phyloP scores from a whole-genome alignment of 2,329 filamentous ascomycete genomes.

The Chalaropsis thielavioides region DNA sequence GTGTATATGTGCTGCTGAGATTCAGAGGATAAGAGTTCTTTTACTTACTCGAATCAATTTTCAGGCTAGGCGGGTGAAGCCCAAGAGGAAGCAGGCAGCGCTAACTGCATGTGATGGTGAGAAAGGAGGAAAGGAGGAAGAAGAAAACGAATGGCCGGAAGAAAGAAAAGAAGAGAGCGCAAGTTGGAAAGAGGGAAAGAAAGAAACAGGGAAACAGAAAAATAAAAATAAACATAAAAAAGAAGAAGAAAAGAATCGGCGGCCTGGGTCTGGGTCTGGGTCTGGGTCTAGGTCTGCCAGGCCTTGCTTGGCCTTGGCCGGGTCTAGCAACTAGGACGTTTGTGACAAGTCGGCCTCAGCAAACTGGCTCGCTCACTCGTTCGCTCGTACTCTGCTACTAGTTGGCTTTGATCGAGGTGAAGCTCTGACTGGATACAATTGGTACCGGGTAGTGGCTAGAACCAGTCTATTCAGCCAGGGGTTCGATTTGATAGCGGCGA shows the following conservation, averaged over 20 bases:
- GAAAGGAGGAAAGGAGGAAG: not conserved
- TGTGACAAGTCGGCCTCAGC: not conserved
- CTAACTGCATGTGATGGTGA: not conserved
- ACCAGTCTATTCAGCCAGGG: not conserved
- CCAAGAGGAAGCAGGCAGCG: not conserved
- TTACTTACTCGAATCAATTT: constrained; percentile 1
- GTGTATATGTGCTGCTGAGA: not conserved
- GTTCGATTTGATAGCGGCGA: not conserved
- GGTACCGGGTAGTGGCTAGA: not conserved
- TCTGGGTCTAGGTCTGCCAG: not conserved
- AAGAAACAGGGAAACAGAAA: not conserved
- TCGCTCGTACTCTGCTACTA: not conserved
- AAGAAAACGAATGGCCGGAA: not conserved
- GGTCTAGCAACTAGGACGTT: not conserved
- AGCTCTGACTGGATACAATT: not conserved
- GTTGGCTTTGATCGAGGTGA: not conserved
- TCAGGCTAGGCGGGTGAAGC: not conserved
- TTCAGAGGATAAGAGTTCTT: not conserved
- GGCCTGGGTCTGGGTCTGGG: not conserved
- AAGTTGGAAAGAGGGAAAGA: not conserved
- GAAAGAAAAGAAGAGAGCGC: not conserved
- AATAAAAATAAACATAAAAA: not conserved
- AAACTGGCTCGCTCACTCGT: not conserved
- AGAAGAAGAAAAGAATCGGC: not conserved
- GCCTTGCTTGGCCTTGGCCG: too few species aligned